phyloP scores from a whole-genome alignment of 345 rosid genomes.

The Gossypium thurberi region DNA sequence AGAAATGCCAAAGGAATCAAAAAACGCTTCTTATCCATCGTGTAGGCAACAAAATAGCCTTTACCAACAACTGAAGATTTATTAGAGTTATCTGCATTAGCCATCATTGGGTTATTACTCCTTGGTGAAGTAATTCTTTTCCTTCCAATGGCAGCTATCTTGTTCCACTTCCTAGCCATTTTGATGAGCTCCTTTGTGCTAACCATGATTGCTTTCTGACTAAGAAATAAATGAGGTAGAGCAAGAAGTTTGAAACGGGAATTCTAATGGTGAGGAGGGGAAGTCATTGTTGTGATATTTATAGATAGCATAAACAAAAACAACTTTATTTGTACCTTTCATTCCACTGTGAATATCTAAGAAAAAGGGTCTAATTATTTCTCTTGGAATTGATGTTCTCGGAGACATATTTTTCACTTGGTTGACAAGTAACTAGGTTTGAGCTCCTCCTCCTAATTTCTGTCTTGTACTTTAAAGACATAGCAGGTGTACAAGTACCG shows the following conservation, averaged over 20 bases:
- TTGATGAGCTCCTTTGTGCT: not conserved
- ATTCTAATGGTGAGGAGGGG: not conserved
- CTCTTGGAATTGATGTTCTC: not conserved
- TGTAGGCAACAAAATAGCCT: not conserved
- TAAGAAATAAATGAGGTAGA: not conserved
- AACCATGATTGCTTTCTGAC: not conserved
- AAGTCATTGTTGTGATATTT: not conserved
- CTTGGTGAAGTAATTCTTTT: conserved; percentile 1
- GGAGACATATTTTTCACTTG: not conserved
- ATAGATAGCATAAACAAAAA: not conserved
- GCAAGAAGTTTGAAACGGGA: not conserved
- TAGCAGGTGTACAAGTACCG: not conserved
- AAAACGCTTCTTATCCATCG: not conserved
- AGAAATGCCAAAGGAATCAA: conserved; percentile 11
- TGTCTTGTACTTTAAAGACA: not conserved
- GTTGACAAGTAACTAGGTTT: not conserved
- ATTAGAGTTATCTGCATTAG: not conserved
- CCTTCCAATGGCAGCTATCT: not conserved
- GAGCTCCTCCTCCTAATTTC: not conserved
- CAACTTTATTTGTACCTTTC: not conserved
- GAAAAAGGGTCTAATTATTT: not conserved
- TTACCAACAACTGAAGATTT: not conserved
- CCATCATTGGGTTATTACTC: not conserved
- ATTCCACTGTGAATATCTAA: not conserved
- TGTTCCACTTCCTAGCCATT: not conserved